Percentiles rank a stretch among this genome's conserved stretches.
phyloP scores from a whole-genome alignment of 768 basidiomycete species.

The Pulveroboletus sp. region DNA sequence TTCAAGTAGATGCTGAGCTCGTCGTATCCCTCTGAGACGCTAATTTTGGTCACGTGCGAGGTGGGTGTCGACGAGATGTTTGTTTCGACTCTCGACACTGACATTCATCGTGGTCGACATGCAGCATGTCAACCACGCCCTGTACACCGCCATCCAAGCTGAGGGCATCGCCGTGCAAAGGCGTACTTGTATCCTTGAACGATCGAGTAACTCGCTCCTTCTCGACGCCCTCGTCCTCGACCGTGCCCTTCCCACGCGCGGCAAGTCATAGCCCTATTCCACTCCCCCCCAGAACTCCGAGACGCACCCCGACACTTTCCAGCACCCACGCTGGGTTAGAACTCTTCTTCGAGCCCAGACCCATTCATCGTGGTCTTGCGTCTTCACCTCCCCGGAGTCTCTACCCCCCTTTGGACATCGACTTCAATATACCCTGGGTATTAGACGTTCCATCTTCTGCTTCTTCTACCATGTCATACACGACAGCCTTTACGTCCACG shows the following conservation, averaged over 20 bases:
- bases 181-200: not conserved
- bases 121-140: constrained; percentile 31
- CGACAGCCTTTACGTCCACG: constrained; percentile 12
- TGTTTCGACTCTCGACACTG: not conserved
- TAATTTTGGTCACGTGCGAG: constrained; percentile 27
- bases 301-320: constrained; percentile 7
- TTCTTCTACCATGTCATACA: constrained; percentile 23
- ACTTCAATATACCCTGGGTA: constrained; percentile 14
- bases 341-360: constrained; percentile 22
- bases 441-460: constrained; percentile 16
- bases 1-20: not conserved
- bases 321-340: constrained; percentile 10
- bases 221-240: constrained; percentile 7
- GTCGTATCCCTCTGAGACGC: not conserved
- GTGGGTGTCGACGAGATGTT: constrained; percentile 10
- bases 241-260: constrained; percentile 19
- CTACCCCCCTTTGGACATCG: constrained; percentile 11
- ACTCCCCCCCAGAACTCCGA: not conserved
- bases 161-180: not conserved
- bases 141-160: constrained; percentile 19
- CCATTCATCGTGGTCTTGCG: not conserved
- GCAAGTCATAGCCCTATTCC: constrained; percentile 2
- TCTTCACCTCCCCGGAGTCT: not conserved
- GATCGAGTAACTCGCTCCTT: not conserved
- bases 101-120: constrained; percentile 9